Conservation (phyloP, 2,329 filamentous ascomycete species). For the Ophiostoma sp. region DNA sequence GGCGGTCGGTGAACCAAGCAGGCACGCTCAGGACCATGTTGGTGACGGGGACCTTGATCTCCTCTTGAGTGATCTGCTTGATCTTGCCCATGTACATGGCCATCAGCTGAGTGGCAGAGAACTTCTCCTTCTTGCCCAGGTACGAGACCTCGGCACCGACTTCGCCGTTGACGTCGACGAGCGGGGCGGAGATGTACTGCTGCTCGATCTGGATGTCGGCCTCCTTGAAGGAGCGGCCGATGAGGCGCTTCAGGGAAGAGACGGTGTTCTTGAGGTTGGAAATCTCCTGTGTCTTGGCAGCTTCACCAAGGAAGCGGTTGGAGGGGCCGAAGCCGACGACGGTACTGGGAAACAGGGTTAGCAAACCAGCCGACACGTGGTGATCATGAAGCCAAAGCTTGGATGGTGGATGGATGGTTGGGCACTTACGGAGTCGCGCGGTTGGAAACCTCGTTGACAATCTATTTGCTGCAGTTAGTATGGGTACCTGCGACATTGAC, state of each 20-base stretch:
- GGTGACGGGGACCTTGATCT: slow-evolving; percentile 84
- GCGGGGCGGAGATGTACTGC: slow-evolving; percentile 76
- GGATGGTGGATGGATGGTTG: slow-evolving; percentile 9
- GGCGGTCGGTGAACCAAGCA: slow-evolving; percentile 93
- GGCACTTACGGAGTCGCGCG: slow-evolving; percentile 86
- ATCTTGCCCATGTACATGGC: slow-evolving; percentile 96
- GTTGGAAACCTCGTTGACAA: slow-evolving; percentile 99
- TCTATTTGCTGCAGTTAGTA: slow-evolving; percentile 48
- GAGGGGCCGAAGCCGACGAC: slow-evolving; percentile 94
- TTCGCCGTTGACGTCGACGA: slow-evolving; percentile 88
- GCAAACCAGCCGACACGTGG: not conserved
- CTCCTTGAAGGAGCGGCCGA: slow-evolving; percentile 78
- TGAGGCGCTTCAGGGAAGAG: slow-evolving; percentile 83
- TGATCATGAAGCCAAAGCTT: too few relatives aligned
- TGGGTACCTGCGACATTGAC: not conserved
- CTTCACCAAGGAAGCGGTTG: slow-evolving; percentile 86
- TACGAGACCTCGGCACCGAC: slow-evolving; percentile 92
- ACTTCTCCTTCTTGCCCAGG: slow-evolving; percentile 89
- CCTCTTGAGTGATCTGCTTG: slow-evolving; percentile 76
- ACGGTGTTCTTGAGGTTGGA: slow-evolving; percentile 99
- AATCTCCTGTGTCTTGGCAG: slow-evolving; percentile 97
- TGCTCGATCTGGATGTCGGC: slow-evolving; percentile 92
- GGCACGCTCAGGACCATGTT: slow-evolving; percentile 93
- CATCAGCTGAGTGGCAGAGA: slow-evolving; percentile 87
- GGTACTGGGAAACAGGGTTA: slow-evolving; percentile 34